These are phyloP conservation scores for Scenedesmus sp. DNA, from an alignment of 163 green algal genomes.

Conservation along the genomic window DNA sequence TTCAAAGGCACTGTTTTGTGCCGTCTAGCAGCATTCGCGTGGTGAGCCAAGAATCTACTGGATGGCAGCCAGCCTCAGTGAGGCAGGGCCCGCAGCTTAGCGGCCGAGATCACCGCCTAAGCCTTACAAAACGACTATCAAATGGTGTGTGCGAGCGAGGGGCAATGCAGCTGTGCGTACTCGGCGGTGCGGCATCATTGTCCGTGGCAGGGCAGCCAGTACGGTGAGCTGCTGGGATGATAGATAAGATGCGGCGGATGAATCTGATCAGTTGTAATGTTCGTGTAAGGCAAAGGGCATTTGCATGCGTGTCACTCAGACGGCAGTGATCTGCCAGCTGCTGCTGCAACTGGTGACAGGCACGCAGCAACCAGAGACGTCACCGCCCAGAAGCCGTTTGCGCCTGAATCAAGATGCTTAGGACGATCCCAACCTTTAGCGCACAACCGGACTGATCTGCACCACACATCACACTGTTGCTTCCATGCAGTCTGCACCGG, in stretches of 20 bases:
- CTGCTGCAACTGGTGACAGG: neutral
- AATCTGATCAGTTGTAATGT: neutral
- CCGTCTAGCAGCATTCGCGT: neutral
- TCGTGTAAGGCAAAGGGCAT: neutral
- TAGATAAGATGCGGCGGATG: neutral
- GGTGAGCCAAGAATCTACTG: neutral
- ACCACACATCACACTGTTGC: neutral
- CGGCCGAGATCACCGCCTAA: neutral
- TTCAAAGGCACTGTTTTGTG: neutral
- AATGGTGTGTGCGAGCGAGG: neutral
- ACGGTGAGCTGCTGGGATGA: neutral
- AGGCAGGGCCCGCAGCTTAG: neutral
- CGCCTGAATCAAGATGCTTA: neutral
- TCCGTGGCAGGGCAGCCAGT: neutral
- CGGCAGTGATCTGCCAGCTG: neutral
- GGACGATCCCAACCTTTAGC: neutral
- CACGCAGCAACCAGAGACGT: neutral
- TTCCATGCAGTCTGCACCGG: neutral
- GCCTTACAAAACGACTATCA: neutral
- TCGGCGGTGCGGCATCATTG: neutral
- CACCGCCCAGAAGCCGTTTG: neutral
- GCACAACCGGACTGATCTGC: neutral
- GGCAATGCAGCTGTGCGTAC: neutral
- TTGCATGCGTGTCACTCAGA: neutral
- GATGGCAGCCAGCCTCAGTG: neutral